A percentile compares a stretch with the other conserved stretches of the same genome.
Conservation (phyloP, 1,139 yeast species). For the Pneumocystis murina region DNA sequence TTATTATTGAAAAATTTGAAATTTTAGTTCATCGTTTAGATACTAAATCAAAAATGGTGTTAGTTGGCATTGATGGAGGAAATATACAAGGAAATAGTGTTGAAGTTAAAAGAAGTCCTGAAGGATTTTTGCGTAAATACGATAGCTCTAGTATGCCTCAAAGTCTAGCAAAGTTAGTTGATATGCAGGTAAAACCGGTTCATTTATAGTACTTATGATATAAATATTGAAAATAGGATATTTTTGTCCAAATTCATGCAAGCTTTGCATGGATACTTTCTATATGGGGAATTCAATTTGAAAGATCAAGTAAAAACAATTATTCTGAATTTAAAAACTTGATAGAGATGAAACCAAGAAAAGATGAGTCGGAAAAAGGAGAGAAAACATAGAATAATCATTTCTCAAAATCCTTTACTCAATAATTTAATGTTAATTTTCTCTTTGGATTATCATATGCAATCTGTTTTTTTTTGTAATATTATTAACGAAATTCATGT, state of each 20-base stretch:
- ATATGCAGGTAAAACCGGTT: too few species aligned
- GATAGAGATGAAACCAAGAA: neutral
- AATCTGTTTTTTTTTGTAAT: neutral
- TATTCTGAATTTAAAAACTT: neutral
- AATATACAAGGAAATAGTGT: too few species aligned
- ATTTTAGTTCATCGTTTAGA: neutral
- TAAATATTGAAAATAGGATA: too few species aligned
- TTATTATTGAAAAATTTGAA: neutral
- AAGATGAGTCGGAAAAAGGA: neutral
- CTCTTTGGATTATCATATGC: neutral
- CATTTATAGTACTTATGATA: too few species aligned
- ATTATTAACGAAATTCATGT: neutral
- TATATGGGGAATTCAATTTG: neutral
- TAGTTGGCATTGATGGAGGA: too few species aligned
- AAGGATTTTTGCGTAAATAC: too few species aligned
- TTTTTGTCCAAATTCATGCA: too few species aligned
- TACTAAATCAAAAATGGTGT: neutral
- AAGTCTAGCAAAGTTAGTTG: too few species aligned
- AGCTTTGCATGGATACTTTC: neutral
- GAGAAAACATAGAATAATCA: neutral
- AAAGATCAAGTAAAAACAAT: neutral
- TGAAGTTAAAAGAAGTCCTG: too few species aligned
- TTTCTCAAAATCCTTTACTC: neutral
- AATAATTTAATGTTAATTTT: neutral
- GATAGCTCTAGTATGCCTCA: too few species aligned